Conservation (phyloP, 1,284 basidiomycete genomes). For the Rhodotorula sp. region DNA sequence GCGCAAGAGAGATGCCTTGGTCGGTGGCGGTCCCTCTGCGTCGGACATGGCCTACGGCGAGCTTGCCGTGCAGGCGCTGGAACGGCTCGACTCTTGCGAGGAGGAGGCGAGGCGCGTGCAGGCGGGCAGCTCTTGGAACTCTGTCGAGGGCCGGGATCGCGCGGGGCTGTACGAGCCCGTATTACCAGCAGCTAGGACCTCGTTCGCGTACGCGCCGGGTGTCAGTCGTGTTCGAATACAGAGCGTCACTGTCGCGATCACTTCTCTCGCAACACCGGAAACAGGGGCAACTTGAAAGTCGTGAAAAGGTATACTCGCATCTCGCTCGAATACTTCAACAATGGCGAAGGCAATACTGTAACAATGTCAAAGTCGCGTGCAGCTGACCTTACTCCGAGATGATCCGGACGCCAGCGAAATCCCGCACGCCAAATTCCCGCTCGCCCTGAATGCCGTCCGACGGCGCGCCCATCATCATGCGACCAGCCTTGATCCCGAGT, state of each 20-base stretch:
- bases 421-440: slow-evolving; percentile 4
- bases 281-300: too few relatives aligned
- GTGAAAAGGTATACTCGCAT: too few relatives aligned
- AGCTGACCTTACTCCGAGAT: neutral
- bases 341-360: too few relatives aligned
- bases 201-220: neutral
- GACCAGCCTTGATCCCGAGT: neutral
- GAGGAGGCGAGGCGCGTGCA: neutral
- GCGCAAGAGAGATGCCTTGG: slow-evolving; percentile 32
- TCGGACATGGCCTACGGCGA: slow-evolving; percentile 11
- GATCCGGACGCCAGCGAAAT: slow-evolving; percentile 11
- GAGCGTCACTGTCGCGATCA: too few relatives aligned
- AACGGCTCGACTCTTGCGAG: neutral
- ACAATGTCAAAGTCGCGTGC: too few relatives aligned
- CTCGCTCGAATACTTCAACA: too few relatives aligned
- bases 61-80: neutral
- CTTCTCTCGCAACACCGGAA: too few relatives aligned
- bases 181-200: too few relatives aligned
- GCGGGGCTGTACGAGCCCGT: too few relatives aligned
- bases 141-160: neutral
- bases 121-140: neutral
- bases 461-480: slow-evolving; percentile 17
- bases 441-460: slow-evolving; percentile 4
- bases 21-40: slow-evolving; percentile 25
- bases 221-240: neutral